phyloP scores from a whole-genome alignment of 2,329 filamentous ascomycete genomes.

The Monilinia fructigena region DNA sequence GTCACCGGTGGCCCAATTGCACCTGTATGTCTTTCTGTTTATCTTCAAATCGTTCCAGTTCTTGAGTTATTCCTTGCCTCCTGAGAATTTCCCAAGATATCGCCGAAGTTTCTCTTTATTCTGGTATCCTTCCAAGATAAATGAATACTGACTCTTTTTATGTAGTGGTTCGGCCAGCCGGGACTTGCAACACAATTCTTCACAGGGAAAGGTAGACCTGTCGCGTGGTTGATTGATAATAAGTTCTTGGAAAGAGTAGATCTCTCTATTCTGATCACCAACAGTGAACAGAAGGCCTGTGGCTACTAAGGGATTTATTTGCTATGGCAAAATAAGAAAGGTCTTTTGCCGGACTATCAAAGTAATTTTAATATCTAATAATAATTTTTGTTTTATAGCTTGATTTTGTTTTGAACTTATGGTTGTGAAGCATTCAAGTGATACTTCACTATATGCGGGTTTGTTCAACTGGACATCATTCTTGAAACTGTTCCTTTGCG shows the following conservation, averaged over 20 bases:
- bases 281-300: slow-evolving; percentile 3
- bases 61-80: too few relatives aligned
- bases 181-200: slow-evolving; percentile 21
- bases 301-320: background rate
- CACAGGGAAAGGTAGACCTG: background rate
- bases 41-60: too few relatives aligned
- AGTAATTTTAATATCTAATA: background rate
- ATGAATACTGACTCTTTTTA: background rate
- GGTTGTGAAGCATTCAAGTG: background rate
- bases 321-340: background rate
- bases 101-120: background rate
- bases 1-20: slow-evolving; percentile 13
- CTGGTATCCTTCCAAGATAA: background rate
- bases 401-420: too few relatives aligned
- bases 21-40: background rate
- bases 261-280: slow-evolving; percentile 11
- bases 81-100: fast-evolving
- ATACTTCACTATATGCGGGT: background rate
- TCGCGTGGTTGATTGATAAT: slow-evolving; percentile 4
- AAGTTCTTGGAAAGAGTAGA: slow-evolving; percentile 7
- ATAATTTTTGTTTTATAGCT: background rate
- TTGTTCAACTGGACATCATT: background rate
- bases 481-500: background rate
- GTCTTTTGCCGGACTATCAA: background rate
- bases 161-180: slow-evolving; percentile 18